Conservation (phyloP, 176 grass and related monocot genomes). For the Musa beccarii region DNA sequence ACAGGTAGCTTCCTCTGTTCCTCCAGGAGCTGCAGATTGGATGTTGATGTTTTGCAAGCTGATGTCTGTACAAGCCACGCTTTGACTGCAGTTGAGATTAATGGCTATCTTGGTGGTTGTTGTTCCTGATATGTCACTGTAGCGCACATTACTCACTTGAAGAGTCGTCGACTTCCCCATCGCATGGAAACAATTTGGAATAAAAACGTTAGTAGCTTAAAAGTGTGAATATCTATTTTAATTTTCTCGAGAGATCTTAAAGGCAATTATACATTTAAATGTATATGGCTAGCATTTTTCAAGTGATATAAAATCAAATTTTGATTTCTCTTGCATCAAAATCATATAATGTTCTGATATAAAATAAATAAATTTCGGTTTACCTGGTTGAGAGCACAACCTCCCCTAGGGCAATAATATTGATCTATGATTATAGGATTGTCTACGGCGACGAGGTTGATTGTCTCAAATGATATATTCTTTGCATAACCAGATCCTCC, state of each 20-base stretch:
- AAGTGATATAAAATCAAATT: no score
- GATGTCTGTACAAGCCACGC: not conserved
- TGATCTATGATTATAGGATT: not conserved
- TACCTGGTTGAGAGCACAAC: not conserved
- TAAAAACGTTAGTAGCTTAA: no score
- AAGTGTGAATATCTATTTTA: no score
- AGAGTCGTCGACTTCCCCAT: not conserved
- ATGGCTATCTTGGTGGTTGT: not conserved
- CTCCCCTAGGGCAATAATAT: not conserved
- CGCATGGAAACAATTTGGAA: no score
- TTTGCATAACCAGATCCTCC: not conserved
- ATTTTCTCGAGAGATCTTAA: no score
- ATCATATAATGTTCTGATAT: no score
- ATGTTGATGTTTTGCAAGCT: not conserved
- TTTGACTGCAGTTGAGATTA: not conserved
- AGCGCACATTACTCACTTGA: not conserved
- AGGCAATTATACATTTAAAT: no score
- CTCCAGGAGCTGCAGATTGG: not conserved
- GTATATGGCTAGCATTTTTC: no score
- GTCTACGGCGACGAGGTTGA: not conserved
- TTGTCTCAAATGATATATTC: not conserved
- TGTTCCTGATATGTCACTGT: not conserved
- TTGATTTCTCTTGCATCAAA: no score
- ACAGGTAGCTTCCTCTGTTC: no score
- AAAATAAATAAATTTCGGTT: no score